Evolutionary conservation across 495 filamentous ascomycete species (phyloP), one percentile per base, ranked within the genome.

Genomic region (Talaromyces wortmannii): DNA sequence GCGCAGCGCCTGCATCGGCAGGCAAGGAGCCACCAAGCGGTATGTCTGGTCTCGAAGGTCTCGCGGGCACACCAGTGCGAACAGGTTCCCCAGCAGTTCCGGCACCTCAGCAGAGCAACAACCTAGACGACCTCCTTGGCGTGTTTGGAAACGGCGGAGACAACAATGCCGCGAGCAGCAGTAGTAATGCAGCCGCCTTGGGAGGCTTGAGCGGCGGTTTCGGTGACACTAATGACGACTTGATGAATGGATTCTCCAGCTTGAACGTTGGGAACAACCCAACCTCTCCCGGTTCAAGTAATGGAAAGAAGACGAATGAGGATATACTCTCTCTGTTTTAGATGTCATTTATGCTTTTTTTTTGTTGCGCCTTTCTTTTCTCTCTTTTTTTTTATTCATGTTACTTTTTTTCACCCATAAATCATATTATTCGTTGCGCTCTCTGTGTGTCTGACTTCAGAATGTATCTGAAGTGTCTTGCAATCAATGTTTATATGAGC

Each of bases 261-360:
- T 71, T 98, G 66, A 83, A 90, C 70, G 63, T 98, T 55, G 31
- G 53, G 61, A 32, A 63, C 18, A 58, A 66, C 11, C 58, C 65
- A 4, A 40, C 52, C 7, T 48, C n/a, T 8, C 61, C 67, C 15
- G 52, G 59, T 8, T 45, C 59, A 13, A 62, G 61, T 49, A 62
- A 59, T 17, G 65, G 69, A 49, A 85, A 85, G 67, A 87, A 86
- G 63, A 83, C 83, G 43, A 94, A 87, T 65, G 90, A 97, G 60
- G 94, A 98, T 72, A 79, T 98, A 53, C 67, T 98, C 69, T 90
- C 89, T 17, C 74, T 98, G 67, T 95, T 96, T 70, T 97, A 83
- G 61, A 42, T 45, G 29, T 23, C 30, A 3, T 53, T 46, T 46
- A 43, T 31, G 36, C 15, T 46, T 46, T n/a, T 45, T 45, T 45